phyloP scores from a whole-genome alignment of 2,329 filamentous ascomycete species.

The Decorospora gaudefroyi region DNA sequence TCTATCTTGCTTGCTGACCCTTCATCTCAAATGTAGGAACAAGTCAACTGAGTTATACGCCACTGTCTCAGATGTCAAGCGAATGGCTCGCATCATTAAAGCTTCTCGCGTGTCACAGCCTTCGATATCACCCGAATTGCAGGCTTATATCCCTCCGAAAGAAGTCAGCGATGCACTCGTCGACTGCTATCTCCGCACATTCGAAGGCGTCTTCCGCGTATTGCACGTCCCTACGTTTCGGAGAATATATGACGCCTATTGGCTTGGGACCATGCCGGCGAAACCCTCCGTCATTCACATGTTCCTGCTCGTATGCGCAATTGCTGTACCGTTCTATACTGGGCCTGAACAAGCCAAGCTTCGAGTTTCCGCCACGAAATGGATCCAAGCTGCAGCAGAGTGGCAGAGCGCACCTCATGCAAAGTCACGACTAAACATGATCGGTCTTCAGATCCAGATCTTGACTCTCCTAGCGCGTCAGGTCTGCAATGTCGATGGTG shows the following conservation, averaged over 20 bases:
- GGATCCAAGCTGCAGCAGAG: slow-evolving; percentile 61
- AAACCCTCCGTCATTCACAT: slow-evolving; percentile 57
- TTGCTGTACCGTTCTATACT: slow-evolving; percentile 55
- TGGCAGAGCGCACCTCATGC: slow-evolving; percentile 60
- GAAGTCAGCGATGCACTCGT: slow-evolving; percentile 54
- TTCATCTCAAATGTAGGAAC: slow-evolving; percentile 8
- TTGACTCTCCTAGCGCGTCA: slow-evolving; percentile 48
- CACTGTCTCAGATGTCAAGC: slow-evolving; percentile 53
- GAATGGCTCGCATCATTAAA: slow-evolving; percentile 59
- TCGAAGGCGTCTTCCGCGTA: slow-evolving; percentile 55
- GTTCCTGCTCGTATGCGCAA: slow-evolving; percentile 51
- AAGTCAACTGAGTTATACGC: slow-evolving; percentile 31
- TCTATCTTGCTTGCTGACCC: too few relatives aligned
- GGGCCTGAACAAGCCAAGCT: slow-evolving; percentile 53
- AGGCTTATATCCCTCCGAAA: slow-evolving; percentile 53
- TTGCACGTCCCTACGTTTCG: slow-evolving; percentile 58
- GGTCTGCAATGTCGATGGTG: slow-evolving; percentile 41
- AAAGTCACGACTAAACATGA: slow-evolving; percentile 58
- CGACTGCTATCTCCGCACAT: slow-evolving; percentile 56
- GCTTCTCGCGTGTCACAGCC: slow-evolving; percentile 45
- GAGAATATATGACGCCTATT: slow-evolving; percentile 57
- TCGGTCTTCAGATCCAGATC: slow-evolving; percentile 55
- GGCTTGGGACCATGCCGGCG: slow-evolving; percentile 48
- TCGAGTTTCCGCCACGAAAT: slow-evolving; percentile 47
- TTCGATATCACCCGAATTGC: slow-evolving; percentile 51